Evolutionary conservation across 2,329 filamentous ascomycete genomes (phyloP).

Genomic region (Ascocoryne sarcoides): DNA sequence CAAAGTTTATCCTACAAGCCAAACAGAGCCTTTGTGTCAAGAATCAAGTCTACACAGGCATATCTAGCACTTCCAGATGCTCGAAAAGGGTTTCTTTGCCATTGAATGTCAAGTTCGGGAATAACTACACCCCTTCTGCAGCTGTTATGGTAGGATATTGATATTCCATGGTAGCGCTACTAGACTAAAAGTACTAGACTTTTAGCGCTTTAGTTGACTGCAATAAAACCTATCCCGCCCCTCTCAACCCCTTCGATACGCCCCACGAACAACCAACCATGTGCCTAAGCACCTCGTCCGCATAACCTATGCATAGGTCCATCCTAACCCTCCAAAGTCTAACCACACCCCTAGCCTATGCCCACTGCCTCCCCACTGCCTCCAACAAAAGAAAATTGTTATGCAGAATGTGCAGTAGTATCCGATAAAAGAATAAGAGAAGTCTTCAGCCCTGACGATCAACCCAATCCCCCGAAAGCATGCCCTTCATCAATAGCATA

Average conservation of each 20-base stretch:
- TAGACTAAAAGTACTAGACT: neutral
- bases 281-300: neutral
- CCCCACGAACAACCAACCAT: neutral
- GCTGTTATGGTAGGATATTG: neutral
- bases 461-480: neutral
- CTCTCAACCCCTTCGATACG: neutral
- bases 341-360: neutral
- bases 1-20: too few relatives aligned
- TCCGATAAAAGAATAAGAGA: conserved; percentile 13
- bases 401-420: conserved; percentile 24
- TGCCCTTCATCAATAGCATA: neutral
- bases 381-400: conserved; percentile 15
- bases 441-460: neutral
- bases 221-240: neutral
- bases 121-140: too few relatives aligned
- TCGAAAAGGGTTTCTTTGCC: too few relatives aligned
- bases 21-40: too few relatives aligned
- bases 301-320: neutral
- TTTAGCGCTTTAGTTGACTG: neutral
- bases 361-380: neutral
- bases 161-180: neutral
- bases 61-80: too few relatives aligned
- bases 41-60: too few relatives aligned
- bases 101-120: too few relatives aligned
- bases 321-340: neutral